Percentiles rank a stretch among this genome's conserved stretches.
Conservation (phyloP, 2,329 filamentous ascomycete genomes). For the Stachybotrys elegans region DNA sequence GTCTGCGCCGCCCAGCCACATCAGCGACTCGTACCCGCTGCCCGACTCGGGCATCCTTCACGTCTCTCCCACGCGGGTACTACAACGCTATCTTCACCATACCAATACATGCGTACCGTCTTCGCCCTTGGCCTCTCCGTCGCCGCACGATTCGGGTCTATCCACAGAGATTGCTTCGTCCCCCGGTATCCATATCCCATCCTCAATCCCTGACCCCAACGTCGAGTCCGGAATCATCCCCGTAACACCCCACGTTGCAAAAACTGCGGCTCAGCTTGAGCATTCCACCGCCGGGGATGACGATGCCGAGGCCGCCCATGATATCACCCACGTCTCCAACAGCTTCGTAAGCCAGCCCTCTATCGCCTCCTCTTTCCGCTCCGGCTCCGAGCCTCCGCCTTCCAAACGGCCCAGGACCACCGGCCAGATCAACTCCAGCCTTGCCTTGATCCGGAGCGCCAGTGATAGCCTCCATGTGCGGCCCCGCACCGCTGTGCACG, state of each 20-base stretch:
- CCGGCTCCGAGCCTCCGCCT: conserved; percentile 24
- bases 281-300: conserved; percentile 6
- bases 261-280: background rate
- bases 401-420: conserved; percentile 19
- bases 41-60: conserved; percentile 21
- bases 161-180: conserved; percentile 10
- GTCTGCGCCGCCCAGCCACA: conserved; percentile 41
- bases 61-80: conserved; percentile 42
- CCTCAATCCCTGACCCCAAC: conserved; percentile 8
- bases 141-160: background rate
- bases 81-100: conserved; percentile 43
- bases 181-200: conserved; percentile 16
- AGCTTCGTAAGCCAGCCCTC: conserved; percentile 17
- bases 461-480: conserved; percentile 22
- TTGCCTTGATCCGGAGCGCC: conserved; percentile 18
- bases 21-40: conserved; percentile 50
- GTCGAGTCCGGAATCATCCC: conserved; percentile 14
- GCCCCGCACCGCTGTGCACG: conserved; percentile 9
- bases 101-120: conserved; percentile 14
- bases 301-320: conserved; percentile 4
- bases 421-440: conserved; percentile 7
- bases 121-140: conserved; percentile 8
- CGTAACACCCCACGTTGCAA: conserved; percentile 13
- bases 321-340: conserved; percentile 28
- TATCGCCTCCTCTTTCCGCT: conserved; percentile 13